Percentiles rank a stretch among this genome's conserved stretches.
These are phyloP conservation scores for Ophiostoma australiae DNA, from an alignment of 2,329 filamentous ascomycete genomes.

Conservation along the genomic window DNA sequence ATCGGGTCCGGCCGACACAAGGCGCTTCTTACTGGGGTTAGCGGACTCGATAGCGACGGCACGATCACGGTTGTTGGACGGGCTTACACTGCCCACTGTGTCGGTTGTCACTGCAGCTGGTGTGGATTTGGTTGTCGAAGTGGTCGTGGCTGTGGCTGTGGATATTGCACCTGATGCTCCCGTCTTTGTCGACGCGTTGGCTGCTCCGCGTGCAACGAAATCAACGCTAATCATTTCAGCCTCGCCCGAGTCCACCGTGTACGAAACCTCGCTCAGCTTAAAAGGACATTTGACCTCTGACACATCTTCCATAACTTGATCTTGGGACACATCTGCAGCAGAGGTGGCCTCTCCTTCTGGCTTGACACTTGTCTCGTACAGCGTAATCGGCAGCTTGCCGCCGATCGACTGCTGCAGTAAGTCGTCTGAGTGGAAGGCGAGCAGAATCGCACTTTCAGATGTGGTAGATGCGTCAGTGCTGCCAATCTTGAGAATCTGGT, in stretches of 20 bases:
- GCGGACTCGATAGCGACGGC: slow-evolving; percentile 27
- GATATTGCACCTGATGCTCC: neutral
- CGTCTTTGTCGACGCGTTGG: slow-evolving; percentile 63
- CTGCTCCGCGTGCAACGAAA: slow-evolving; percentile 79
- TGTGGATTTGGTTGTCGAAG: neutral
- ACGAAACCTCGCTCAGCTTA: slow-evolving; percentile 77
- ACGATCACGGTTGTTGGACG: slow-evolving; percentile 25
- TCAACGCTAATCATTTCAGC: slow-evolving; percentile 98
- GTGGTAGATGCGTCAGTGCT: slow-evolving; percentile 75
- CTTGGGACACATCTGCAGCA: neutral
- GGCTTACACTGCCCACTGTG: neutral
- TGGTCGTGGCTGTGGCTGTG: neutral
- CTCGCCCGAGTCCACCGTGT: slow-evolving; percentile 87
- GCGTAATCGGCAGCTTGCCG: slow-evolving; percentile 79
- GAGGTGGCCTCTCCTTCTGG: slow-evolving; percentile 49
- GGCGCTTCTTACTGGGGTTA: slow-evolving; percentile 41
- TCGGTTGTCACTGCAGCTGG: neutral
- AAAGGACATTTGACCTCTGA: slow-evolving; percentile 46
- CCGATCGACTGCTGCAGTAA: slow-evolving; percentile 54
- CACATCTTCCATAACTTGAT: slow-evolving; percentile 44
- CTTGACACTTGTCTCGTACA: slow-evolving; percentile 83
- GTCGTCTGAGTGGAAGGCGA: slow-evolving; percentile 74
- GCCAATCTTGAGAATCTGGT: slow-evolving; percentile 65
- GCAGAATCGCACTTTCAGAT: slow-evolving; percentile 72
- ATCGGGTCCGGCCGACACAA: slow-evolving; percentile 31